Evolutionary conservation across 2,329 filamentous ascomycete genomes (phyloP).

Genomic region (Epichloe sylvatica): DNA sequence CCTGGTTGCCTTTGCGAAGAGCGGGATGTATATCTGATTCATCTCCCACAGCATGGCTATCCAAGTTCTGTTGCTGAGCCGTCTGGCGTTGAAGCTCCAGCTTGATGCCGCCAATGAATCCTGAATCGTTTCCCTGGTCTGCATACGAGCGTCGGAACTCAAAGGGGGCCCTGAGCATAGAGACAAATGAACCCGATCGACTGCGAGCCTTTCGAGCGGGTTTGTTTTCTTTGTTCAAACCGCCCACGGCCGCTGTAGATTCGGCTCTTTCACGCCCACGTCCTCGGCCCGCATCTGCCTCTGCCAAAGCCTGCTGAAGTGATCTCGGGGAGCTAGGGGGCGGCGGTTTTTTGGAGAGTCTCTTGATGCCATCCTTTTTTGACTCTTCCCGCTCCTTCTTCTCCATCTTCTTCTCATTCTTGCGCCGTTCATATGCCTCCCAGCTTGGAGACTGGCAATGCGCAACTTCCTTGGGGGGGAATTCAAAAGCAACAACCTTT

Average conservation of each 20-base stretch:
- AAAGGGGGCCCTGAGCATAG: conserved; percentile 21
- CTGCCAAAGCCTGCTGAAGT: conserved; percentile 6
- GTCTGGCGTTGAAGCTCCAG: conserved; percentile 25
- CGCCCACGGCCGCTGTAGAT: conserved; percentile 5
- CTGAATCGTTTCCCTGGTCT: conserved; percentile 17
- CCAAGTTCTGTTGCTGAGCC: conserved; percentile 16
- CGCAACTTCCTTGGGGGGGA: conserved; percentile 17
- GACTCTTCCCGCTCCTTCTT: conserved; percentile 17
- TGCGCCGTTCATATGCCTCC: conserved; percentile 41
- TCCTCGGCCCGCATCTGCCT: conserved; percentile 6
- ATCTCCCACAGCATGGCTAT: conserved; percentile 13
- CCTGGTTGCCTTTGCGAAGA: conserved; percentile 16
- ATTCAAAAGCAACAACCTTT: conserved; percentile 20
- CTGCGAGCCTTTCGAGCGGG: conserved; percentile 14
- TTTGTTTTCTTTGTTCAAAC: conserved; percentile 10
- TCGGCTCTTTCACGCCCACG: conserved; percentile 4
- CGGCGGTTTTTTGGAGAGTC: conserved; percentile 22
- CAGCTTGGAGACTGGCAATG: conserved; percentile 47
- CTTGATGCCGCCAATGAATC: conserved; percentile 29
- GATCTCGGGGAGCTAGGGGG: conserved; percentile 13
- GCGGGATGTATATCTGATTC: conserved; percentile 21
- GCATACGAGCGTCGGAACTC: conserved; percentile 20
- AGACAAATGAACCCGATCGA: conserved; percentile 24
- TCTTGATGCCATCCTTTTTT: conserved; percentile 12
- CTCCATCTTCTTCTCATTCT: conserved; percentile 37